Evolutionary conservation across 352 stramenopile genomes (phyloP).

Genomic region (Phytophthora colocasiae): DNA sequence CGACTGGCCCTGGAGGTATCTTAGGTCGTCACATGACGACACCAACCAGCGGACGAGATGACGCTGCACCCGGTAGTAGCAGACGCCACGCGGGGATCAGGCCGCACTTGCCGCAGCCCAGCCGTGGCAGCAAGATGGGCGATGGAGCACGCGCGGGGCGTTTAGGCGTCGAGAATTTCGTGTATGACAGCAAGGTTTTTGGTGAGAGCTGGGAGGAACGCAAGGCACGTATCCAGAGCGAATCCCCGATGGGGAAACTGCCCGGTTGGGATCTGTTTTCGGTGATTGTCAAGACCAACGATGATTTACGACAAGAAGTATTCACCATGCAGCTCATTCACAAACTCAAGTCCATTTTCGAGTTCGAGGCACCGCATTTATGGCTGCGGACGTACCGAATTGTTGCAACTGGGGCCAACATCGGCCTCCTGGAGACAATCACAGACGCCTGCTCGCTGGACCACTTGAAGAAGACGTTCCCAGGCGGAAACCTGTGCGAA

Average conservation of each 20-base stretch:
- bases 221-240: conserved; percentile 61
- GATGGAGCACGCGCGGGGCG: conserved; percentile 30
- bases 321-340: conserved; percentile 98
- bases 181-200: conserved; percentile 85
- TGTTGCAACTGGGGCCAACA: conserved; percentile 93
- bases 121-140: conserved; percentile 38
- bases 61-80: conserved; percentile 9
- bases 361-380: conserved; percentile 90
- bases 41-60: conserved; percentile 21
- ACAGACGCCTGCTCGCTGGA: conserved; percentile 97
- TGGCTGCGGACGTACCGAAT: conserved; percentile 97
- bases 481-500: conserved; percentile 82
- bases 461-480: conserved; percentile 95
- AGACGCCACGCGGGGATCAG: conserved; percentile 31
- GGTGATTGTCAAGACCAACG: conserved; percentile 98
- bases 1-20: conserved; percentile 14
- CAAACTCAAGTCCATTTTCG: conserved; percentile 95
- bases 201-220: conserved; percentile 76
- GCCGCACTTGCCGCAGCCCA: conserved; percentile 35
- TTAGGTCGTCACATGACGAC: conserved; percentile 25
- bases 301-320: conserved; percentile 97
- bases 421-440: conserved; percentile 96
- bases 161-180: conserved; percentile 64
- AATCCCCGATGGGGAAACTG: conserved; percentile 80
- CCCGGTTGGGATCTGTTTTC: conserved; percentile 91